phyloP scores from a whole-genome alignment of 2,329 filamentous ascomycete genomes.

The Meredithiella fracta region DNA sequence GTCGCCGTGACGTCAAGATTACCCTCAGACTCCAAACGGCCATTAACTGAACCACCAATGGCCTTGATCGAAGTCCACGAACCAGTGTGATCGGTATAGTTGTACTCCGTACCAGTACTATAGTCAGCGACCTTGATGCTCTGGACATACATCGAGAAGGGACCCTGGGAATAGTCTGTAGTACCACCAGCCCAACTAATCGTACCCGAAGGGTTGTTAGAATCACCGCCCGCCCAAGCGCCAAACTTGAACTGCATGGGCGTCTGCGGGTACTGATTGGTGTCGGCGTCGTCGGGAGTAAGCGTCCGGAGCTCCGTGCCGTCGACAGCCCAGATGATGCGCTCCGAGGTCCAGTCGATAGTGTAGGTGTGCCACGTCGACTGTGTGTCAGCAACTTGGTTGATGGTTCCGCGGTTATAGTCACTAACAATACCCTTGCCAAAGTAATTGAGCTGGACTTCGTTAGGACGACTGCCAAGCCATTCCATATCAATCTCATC shows the following conservation, averaged over 20 bases:
- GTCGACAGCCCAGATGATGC: slow-evolving; percentile 77
- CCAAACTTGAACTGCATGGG: slow-evolving; percentile 92
- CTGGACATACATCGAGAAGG: slow-evolving; percentile 73
- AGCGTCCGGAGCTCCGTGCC: slow-evolving; percentile 63
- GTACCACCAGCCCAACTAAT: slow-evolving; percentile 77
- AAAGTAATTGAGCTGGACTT: slow-evolving; percentile 97
- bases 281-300: slow-evolving; percentile 48
- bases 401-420: slow-evolving; percentile 72
- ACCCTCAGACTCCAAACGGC: slow-evolving; percentile 41
- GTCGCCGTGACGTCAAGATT: slow-evolving; percentile 32
- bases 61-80: slow-evolving; percentile 69
- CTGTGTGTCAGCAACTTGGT: slow-evolving; percentile 53
- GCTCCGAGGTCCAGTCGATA: slow-evolving; percentile 75
- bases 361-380: slow-evolving; percentile 68
- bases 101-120: slow-evolving; percentile 75
- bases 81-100: slow-evolving; percentile 63
- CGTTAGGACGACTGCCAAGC: slow-evolving; percentile 57
- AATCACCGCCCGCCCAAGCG: slow-evolving; percentile 79
- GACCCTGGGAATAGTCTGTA: slow-evolving; percentile 69
- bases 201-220: slow-evolving; percentile 62
- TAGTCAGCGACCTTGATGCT: slow-evolving; percentile 71
- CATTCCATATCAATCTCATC: slow-evolving; percentile 98
- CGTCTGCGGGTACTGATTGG: slow-evolving; percentile 75
- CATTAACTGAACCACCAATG: slow-evolving; percentile 61
- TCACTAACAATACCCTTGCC: slow-evolving; percentile 67